A percentile compares a stretch with the other conserved stretches of the same genome.
phyloP scores from a whole-genome alignment of 2,329 filamentous ascomycete species.

The Microcyclospora tardicrescens region DNA sequence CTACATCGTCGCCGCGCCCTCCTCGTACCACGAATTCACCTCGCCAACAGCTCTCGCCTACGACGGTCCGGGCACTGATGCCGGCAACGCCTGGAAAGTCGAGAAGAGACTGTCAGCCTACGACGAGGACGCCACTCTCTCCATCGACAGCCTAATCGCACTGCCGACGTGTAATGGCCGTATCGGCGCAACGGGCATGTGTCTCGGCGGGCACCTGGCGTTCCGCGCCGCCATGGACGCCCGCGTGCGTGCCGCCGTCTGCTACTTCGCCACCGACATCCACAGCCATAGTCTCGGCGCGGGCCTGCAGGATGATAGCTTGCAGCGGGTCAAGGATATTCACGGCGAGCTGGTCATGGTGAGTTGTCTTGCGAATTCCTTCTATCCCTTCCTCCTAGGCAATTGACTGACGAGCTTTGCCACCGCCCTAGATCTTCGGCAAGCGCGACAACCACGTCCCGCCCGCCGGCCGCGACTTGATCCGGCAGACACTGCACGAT shows the following conservation, averaged over 20 bases:
- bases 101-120: constrained; percentile 70
- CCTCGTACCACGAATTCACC: constrained; percentile 86
- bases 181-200: constrained; percentile 65
- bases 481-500: constrained; percentile 68
- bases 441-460: constrained; percentile 86
- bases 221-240: constrained; percentile 61
- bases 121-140: constrained; percentile 45
- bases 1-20: constrained; percentile 84
- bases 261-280: constrained; percentile 89
- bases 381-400: no score
- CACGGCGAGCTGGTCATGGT: constrained; percentile 67
- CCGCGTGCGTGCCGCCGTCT: constrained; percentile 62
- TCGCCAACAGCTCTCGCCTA: constrained; percentile 74
- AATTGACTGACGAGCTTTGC: neutral
- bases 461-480: constrained; percentile 66
- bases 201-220: constrained; percentile 79
- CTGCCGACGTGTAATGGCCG: constrained; percentile 53
- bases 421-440: constrained; percentile 55
- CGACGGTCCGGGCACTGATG: constrained; percentile 75
- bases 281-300: constrained; percentile 66
- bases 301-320: constrained; percentile 48
- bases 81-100: constrained; percentile 77
- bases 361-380: neutral
- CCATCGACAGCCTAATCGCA: constrained; percentile 28
- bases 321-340: constrained; percentile 51